A percentile compares a stretch with the other conserved stretches of the same genome.
Conservation (phyloP, 805 yeast genomes). For the Komagataella populi region DNA sequence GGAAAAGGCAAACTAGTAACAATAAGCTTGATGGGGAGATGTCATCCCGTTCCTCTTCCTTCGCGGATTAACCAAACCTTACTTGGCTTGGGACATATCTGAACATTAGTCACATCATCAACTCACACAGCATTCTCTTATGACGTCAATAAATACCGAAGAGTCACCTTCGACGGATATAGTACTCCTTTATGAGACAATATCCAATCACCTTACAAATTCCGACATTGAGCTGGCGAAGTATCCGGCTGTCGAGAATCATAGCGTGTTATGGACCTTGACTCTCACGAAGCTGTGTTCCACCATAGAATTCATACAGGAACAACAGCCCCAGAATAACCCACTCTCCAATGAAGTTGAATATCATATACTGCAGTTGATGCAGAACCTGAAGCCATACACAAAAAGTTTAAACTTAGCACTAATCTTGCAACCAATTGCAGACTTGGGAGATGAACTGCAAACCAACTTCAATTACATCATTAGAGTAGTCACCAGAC, state of each 20-base stretch:
- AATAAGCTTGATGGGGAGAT: neutral
- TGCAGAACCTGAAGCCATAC: constrained; percentile 6
- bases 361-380: constrained; percentile 1
- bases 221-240: neutral
- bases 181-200: neutral
- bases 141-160: neutral
- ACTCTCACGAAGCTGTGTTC: neutral
- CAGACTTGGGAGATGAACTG: neutral
- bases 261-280: neutral
- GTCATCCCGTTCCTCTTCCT: neutral
- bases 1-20: neutral
- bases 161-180: neutral
- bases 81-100: neutral
- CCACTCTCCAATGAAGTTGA: neutral
- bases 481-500: constrained; percentile 3
- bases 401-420: neutral
- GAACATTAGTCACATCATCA: too few species aligned
- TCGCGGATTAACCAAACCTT: neutral
- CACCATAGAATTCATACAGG: neutral
- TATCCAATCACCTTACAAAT: neutral
- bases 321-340: neutral
- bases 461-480: constrained; percentile 1
- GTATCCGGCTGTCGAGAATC: neutral
- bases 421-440: neutral
- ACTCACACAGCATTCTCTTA: neutral